These are phyloP conservation scores for Zymoseptoria tritici DNA, from an alignment of 2,329 filamentous ascomycete species.

Conservation along the genomic window DNA sequence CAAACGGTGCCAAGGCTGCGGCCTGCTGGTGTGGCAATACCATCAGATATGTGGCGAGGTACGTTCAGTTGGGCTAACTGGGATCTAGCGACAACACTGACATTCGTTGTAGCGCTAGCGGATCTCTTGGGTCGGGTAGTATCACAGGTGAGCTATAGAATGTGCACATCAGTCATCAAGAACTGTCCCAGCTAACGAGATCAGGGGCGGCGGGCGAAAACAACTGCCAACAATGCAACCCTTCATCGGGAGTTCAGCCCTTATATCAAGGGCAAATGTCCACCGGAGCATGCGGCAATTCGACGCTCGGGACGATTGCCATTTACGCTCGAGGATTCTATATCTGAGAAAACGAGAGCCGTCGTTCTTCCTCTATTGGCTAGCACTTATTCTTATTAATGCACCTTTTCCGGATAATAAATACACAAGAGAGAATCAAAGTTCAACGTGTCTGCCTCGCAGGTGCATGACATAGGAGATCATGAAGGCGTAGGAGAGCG, in stretches of 20 bases:
- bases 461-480: too few relatives aligned
- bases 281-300: slow-evolving; percentile 23
- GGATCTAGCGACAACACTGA: not conserved
- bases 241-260: slow-evolving; percentile 10
- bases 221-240: slow-evolving; percentile 22
- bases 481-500: too few relatives aligned
- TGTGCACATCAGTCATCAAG: too few relatives aligned
- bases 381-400: too few relatives aligned
- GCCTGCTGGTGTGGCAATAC: slow-evolving; percentile 26
- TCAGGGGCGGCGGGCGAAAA: slow-evolving; percentile 16
- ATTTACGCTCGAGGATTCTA: slow-evolving; percentile 23
- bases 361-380: too few relatives aligned
- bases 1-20: slow-evolving; percentile 3
- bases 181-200: too few relatives aligned
- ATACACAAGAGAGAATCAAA: too few relatives aligned
- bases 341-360: too few relatives aligned
- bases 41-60: slow-evolving; percentile 21
- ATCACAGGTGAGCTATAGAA: slow-evolving; percentile 6
- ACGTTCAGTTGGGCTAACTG: not conserved
- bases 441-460: too few relatives aligned
- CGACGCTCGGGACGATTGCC: slow-evolving; percentile 20
- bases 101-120: not conserved
- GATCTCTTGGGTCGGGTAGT: not conserved
- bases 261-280: not conserved
- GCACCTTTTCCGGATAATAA: too few relatives aligned